These are phyloP conservation scores for Umbelopsis sp. DNA, from an alignment of 192 early-diverging fungal genomes.

Conservation along the genomic window DNA sequence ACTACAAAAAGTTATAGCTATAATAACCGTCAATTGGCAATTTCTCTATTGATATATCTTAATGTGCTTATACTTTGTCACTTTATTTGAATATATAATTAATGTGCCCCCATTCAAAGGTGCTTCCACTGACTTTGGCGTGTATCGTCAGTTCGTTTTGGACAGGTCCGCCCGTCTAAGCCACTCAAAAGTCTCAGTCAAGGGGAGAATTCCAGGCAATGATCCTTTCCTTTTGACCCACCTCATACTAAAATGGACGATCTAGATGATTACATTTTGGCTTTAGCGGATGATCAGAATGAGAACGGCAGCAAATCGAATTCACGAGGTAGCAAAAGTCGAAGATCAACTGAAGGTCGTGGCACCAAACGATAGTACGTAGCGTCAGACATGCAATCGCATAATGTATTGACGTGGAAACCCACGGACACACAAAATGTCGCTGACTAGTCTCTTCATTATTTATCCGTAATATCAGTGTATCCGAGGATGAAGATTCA, in stretches of 20 bases:
- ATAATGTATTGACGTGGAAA: background rate
- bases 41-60: too few species aligned
- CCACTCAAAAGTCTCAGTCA: background rate
- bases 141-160: too few species aligned
- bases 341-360: background rate
- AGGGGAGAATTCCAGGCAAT: background rate
- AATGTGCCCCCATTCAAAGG: too few species aligned
- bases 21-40: too few species aligned
- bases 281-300: constrained; percentile 21
- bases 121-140: too few species aligned
- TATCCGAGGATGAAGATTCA: constrained; percentile 35
- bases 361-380: constrained; percentile 1
- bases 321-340: constrained; percentile 5
- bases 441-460: background rate
- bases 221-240: background rate
- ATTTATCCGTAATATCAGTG: background rate
- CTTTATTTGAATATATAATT: too few species aligned
- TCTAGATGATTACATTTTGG: constrained; percentile 35
- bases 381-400: background rate
- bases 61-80: too few species aligned
- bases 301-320: constrained; percentile 8
- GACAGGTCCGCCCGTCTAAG: background rate
- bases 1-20: too few species aligned
- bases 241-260: constrained; percentile 24
- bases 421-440: background rate